These are phyloP conservation scores for Podospora australis DNA, from an alignment of 495 filamentous ascomycete genomes.

Conservation along the genomic window DNA sequence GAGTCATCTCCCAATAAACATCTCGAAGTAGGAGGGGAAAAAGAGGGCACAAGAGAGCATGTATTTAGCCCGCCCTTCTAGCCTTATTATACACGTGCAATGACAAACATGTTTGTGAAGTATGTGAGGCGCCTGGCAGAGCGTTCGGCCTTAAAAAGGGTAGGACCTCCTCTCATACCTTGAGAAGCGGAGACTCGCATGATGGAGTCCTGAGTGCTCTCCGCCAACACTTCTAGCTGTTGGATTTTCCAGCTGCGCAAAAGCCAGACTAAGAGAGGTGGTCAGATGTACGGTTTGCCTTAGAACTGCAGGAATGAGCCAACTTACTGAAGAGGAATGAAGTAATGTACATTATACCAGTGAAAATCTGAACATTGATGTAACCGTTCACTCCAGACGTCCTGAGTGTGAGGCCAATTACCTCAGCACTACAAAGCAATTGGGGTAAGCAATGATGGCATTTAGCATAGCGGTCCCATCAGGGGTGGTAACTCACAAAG, in stretches of 20 bases:
- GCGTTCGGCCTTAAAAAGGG: too few relatives aligned
- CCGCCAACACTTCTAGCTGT: conserved; percentile 28
- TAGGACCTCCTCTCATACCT: too few relatives aligned
- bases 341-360: conserved; percentile 31
- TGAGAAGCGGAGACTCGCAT: too few relatives aligned
- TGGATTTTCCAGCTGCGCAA: conserved; percentile 40
- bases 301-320: not conserved
- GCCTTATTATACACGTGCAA: conserved; percentile 12
- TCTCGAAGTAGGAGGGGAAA: not conserved
- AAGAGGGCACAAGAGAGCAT: not conserved
- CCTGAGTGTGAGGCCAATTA: conserved; percentile 64
- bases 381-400: conserved; percentile 35
- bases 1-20: too few relatives aligned
- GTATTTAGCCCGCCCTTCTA: not conserved
- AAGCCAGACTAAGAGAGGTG: conserved; percentile 25
- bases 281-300: not conserved
- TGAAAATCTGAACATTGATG: conserved; percentile 36
- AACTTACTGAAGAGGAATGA: conserved; percentile 33
- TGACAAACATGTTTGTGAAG: conserved; percentile 10
- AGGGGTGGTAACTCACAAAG: conserved; percentile 37
- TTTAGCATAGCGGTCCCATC: not conserved
- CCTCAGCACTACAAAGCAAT: conserved; percentile 44
- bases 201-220: too few relatives aligned
- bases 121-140: too few relatives aligned
- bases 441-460: conserved; percentile 1